Evolutionary conservation across 805 yeast species (phyloP), one percentile per base, ranked within the genome.

Genomic region (Saccharomycopsis fibuligera): DNA sequence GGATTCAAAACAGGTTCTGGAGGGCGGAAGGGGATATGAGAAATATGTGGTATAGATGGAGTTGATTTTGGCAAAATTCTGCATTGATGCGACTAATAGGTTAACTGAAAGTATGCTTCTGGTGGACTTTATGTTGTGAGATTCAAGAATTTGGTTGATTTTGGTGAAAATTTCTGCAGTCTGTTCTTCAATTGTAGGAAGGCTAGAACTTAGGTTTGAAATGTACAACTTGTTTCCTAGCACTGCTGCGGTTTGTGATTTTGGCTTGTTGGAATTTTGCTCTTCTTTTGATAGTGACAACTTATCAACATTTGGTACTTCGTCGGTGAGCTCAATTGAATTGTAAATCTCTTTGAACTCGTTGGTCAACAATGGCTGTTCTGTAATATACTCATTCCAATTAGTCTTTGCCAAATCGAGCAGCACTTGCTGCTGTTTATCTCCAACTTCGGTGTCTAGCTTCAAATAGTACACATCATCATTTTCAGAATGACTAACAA

Each of bases 1-100:
- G 0, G 95, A 75, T 47, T 84, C 83, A 3, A 93, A 77, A 63
- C 98, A 90, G 1, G 87, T 79, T 54, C 99, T 73, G 1, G 97
- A 80, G 0, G 99, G 98, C 1, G 98, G 98, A 33, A 78, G 69
- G 3, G 83, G 79, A 1, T 70, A 60, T 3, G 64, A 61, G 62
- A 89, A 90, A 51, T 68, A 73, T 1, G 62, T 51, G 22, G 68
- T 68, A 62, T 93, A 93, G 0, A 79, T 68, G 1, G 60, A 45
- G 60, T 93, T 93, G 10, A 90, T 74, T 8, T 56, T 61, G 0
- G 66, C 68, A 62, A 93, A 93, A 44, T 76, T 62, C 0, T 64
- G 44, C 91, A 93, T 90, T 44, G 81, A 74, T 2, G 70, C 56
- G 2, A 91, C 67, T 3, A 84, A 59, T 5, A 90, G 63, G 0